Conservation (phyloP, 2,329 filamentous ascomycete species). For the Colletotrichum tabaci region DNA sequence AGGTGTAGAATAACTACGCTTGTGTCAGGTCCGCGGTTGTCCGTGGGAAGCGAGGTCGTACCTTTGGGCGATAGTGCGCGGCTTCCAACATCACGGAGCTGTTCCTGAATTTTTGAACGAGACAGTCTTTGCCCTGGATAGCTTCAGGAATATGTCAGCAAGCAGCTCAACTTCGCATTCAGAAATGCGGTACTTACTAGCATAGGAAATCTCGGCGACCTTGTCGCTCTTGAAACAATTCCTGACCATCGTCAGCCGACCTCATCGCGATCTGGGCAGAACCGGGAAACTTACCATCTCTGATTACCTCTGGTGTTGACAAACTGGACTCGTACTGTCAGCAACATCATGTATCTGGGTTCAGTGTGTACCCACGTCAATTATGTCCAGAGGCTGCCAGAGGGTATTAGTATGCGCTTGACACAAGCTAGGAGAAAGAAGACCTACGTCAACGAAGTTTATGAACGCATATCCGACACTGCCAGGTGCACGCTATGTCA, state of each 20-base stretch:
- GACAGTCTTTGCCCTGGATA: conserved; percentile 91
- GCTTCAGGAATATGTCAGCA: conserved; percentile 64
- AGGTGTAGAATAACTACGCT: conserved; percentile 66
- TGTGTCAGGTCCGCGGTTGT: conserved; percentile 15
- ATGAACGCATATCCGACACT: conserved; percentile 98
- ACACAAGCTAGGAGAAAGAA: not conserved
- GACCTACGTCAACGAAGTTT: conserved; percentile 86
- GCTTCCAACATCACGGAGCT: conserved; percentile 95
- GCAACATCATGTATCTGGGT: conserved; percentile 45
- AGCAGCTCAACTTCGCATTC: not conserved
- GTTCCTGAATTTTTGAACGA: conserved; percentile 96
- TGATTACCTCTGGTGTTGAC: conserved; percentile 79
- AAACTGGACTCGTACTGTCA: conserved; percentile 67
- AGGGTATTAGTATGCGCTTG: conserved; percentile 53
- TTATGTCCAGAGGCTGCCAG: conserved; percentile 77
- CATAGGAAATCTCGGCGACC: conserved; percentile 91
- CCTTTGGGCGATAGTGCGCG: conserved; percentile 86
- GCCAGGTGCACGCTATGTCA: conserved; percentile 27
- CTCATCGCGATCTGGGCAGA: not conserved
- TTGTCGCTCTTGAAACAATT: conserved; percentile 88
- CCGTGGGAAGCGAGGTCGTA: conserved; percentile 51
- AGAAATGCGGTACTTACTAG: conserved; percentile 73
- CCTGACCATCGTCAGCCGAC: conserved; percentile 60
- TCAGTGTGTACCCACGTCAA: conserved; percentile 67
- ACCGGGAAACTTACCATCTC: conserved; percentile 69